These are phyloP conservation scores for Aspergillus sp. DNA, from an alignment of 2,329 filamentous ascomycete genomes.

Conservation along the genomic window DNA sequence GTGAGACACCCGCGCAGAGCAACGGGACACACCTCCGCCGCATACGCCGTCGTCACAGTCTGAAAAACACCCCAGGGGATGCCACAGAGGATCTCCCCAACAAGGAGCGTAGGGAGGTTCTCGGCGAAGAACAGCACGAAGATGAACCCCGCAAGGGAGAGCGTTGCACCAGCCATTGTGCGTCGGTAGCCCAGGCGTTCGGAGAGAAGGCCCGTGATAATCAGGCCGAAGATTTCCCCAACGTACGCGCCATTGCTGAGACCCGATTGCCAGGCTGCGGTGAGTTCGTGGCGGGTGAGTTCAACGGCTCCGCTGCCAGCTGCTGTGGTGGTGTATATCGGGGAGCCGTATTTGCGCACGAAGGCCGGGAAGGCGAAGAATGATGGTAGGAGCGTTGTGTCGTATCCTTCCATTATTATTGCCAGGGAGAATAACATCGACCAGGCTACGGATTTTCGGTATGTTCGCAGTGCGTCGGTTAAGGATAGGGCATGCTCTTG, in stretches of 20 bases:
- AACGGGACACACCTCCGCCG: conserved; percentile 47
- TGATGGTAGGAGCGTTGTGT: conserved; percentile 32
- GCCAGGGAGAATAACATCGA: conserved; percentile 27
- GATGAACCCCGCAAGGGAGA: conserved; percentile 32
- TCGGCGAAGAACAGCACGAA: conserved; percentile 54
- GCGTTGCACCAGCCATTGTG: conserved; percentile 49
- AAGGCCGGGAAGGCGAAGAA: conserved; percentile 39
- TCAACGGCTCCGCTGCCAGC: conserved; percentile 10
- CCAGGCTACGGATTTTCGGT: conserved; percentile 29
- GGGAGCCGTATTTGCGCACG: conserved; percentile 24
- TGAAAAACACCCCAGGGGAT: conserved; percentile 55
- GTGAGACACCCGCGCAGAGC: conserved; percentile 44
- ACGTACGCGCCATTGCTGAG: conserved; percentile 32
- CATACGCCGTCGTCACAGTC: conserved; percentile 48
- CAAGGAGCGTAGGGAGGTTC: conserved; percentile 47
- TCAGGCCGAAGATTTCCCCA: conserved; percentile 33
- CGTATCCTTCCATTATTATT: conserved; percentile 34
- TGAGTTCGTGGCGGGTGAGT: conserved; percentile 24
- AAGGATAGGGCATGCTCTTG: conserved; percentile 9
- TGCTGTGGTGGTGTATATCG: neutral
- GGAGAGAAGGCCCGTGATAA: conserved; percentile 28
- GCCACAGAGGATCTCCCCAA: conserved; percentile 53
- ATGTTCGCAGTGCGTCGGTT: conserved; percentile 3
- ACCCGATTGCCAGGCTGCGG: conserved; percentile 33
- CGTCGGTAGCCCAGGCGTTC: conserved; percentile 48